Evolutionary conservation across 495 filamentous ascomycete species (phyloP).

Genomic region (Penicillium verhagenii): DNA sequence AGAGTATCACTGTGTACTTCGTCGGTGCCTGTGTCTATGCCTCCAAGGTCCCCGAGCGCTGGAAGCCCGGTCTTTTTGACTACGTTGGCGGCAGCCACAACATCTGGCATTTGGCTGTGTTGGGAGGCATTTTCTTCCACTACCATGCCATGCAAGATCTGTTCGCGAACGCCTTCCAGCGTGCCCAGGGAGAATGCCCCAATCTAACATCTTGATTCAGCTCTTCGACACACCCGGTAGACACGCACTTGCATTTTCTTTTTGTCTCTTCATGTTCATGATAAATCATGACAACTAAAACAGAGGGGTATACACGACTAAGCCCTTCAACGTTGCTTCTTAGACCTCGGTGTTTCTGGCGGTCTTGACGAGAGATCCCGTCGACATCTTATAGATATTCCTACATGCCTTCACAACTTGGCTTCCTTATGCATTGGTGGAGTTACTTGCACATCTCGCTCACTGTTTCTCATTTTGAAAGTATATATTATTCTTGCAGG

Average conservation of each 20-base stretch:
- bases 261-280: conserved; percentile 9
- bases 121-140: conserved; percentile 96
- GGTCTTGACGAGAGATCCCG: neutral
- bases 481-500: neutral
- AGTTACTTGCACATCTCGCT: conserved; percentile 5
- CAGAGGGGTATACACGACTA: neutral
- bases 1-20: conserved; percentile 83
- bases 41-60: conserved; percentile 90
- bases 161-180: conserved; percentile 78
- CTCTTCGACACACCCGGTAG: neutral
- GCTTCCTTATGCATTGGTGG: conserved; percentile 16
- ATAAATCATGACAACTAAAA: conserved; percentile 10
- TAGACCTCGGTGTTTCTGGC: neutral
- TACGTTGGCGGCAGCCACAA: conserved; percentile 95
- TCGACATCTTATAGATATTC: conserved; percentile 1
- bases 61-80: conserved; percentile 89
- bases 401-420: neutral
- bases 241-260: conserved; percentile 1
- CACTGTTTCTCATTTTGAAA: conserved; percentile 3
- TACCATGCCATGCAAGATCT: conserved; percentile 95
- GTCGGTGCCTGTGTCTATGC: conserved; percentile 85
- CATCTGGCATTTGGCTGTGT: conserved; percentile 93
- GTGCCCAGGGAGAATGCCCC: conserved; percentile 60
- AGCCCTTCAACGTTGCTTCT: neutral
- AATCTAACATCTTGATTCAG: conserved; percentile 25